Conservation (phyloP, 768 basidiomycete genomes). For the Wakefieldia striispora region DNA sequence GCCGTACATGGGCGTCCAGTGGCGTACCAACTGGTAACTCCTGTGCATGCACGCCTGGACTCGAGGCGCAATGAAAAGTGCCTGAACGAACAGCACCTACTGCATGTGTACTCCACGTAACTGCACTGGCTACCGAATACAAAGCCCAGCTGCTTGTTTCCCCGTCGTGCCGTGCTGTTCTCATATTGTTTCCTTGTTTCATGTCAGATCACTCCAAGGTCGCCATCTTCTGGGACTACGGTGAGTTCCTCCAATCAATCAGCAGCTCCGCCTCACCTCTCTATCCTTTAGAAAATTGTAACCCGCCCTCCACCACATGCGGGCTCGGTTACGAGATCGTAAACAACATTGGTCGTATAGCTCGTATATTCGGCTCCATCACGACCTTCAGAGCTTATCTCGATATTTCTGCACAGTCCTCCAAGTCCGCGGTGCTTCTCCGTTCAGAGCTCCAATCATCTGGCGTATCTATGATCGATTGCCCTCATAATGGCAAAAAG, state of each 20-base stretch:
- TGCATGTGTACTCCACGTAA: conserved; percentile 15
- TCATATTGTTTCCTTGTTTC: conserved; percentile 12
- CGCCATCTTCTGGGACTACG: conserved; percentile 43
- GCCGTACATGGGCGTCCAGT: conserved; percentile 22
- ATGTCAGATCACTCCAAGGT: conserved; percentile 39
- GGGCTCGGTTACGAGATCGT: conserved; percentile 42
- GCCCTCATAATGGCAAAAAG: conserved; percentile 32
- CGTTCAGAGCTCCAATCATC: conserved; percentile 46
- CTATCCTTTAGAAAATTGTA: conserved; percentile 29
- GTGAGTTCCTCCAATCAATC: conserved; percentile 15
- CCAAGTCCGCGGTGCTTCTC: conserved; percentile 29
- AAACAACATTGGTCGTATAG: conserved; percentile 43
- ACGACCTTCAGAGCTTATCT: conserved; percentile 54
- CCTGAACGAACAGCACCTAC: conserved; percentile 11
- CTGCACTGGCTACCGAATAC: conserved; percentile 18
- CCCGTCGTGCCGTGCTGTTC: conserved; percentile 6
- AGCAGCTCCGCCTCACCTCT: not conserved
- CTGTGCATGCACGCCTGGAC: conserved; percentile 13
- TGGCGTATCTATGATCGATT: conserved; percentile 41
- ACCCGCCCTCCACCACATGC: conserved; percentile 27
- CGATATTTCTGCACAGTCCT: conserved; percentile 40
- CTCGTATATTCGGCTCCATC: conserved; percentile 46
- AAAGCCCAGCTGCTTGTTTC: conserved; percentile 11
- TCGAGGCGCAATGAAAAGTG: conserved; percentile 6
- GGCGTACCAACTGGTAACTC: conserved; percentile 8